phyloP scores from a whole-genome alignment of 1,139 yeast species.

The Kodamaea fungicola region DNA sequence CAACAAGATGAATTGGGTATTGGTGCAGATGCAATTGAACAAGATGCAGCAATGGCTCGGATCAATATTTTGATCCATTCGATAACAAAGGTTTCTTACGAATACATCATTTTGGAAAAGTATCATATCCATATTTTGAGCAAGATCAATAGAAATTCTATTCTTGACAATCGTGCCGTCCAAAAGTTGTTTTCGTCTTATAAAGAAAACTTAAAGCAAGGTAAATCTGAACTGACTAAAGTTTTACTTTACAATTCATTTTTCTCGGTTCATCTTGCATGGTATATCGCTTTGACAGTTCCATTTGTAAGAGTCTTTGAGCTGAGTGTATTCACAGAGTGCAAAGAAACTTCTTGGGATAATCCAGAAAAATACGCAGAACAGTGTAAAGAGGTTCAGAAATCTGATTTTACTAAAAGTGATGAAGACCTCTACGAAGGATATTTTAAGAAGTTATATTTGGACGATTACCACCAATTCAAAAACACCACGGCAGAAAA shows the following conservation, averaged over 20 bases:
- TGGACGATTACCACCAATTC: conserved; percentile 27
- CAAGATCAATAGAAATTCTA: conserved; percentile 32
- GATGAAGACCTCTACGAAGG: conserved; percentile 24
- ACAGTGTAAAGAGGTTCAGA: conserved; percentile 7
- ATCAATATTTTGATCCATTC: conserved; percentile 26
- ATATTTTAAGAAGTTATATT: conserved; percentile 24
- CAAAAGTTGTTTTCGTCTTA: conserved; percentile 22
- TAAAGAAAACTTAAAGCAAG: conserved; percentile 12
- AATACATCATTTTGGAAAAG: conserved; percentile 39
- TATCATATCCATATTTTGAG: conserved; percentile 38
- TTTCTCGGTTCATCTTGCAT: conserved; percentile 35
- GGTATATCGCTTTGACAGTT: conserved; percentile 35
- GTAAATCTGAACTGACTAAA: conserved; percentile 17
- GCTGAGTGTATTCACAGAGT: conserved; percentile 30
- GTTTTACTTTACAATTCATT: conserved; percentile 33
- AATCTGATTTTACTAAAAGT: conserved; percentile 20
- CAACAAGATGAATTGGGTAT: conserved; percentile 33
- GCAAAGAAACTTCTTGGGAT: conserved; percentile 16
- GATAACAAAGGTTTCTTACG: conserved; percentile 38
- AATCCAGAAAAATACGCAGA: conserved; percentile 7
- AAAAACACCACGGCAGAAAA: conserved; percentile 23
- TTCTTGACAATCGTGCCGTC: conserved; percentile 26
- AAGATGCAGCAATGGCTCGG: conserved; percentile 6
- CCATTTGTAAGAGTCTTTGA: conserved; percentile 41
- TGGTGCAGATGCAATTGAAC: conserved; percentile 12